phyloP scores from a whole-genome alignment of 2,329 filamentous ascomycete species.

The Lasiodiplodia sp. region DNA sequence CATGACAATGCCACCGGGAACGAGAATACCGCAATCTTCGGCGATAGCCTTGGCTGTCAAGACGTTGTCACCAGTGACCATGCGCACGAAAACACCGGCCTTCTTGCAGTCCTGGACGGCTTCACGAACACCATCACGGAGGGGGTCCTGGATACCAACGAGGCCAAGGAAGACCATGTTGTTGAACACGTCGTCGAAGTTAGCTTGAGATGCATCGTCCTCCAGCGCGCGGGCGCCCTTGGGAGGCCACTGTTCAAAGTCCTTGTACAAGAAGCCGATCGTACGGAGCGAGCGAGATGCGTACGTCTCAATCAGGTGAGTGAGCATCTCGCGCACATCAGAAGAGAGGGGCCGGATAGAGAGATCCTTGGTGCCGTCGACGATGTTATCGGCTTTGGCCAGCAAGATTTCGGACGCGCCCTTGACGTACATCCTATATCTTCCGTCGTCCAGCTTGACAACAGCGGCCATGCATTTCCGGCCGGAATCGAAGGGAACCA shows the following conservation, averaged over 20 bases:
- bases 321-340: conserved; percentile 66
- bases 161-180: conserved; percentile 79
- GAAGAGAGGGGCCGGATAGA: conserved; percentile 60
- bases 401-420: conserved; percentile 61
- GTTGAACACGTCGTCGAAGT: conserved; percentile 72
- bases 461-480: conserved; percentile 76
- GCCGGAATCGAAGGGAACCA: conserved; percentile 68
- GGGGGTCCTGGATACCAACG: conserved; percentile 85
- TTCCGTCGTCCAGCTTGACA: conserved; percentile 61
- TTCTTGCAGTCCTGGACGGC: conserved; percentile 53
- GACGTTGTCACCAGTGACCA: conserved; percentile 58
- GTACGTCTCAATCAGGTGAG: conserved; percentile 76
- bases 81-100: conserved; percentile 57
- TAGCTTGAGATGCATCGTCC: conserved; percentile 67
- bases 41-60: conserved; percentile 57
- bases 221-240: conserved; percentile 64
- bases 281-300: conserved; percentile 82
- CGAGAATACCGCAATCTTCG: conserved; percentile 55
- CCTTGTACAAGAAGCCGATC: conserved; percentile 82
- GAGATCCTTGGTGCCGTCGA: conserved; percentile 68
- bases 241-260: conserved; percentile 85
- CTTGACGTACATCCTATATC: conserved; percentile 64
- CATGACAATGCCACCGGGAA: conserved; percentile 49
- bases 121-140: conserved; percentile 76
- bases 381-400: conserved; percentile 57